Base-by-base conservation (phyloP, 2,329 filamentous ascomycete genomes). In the Byssochlamys sp. region DNA sequence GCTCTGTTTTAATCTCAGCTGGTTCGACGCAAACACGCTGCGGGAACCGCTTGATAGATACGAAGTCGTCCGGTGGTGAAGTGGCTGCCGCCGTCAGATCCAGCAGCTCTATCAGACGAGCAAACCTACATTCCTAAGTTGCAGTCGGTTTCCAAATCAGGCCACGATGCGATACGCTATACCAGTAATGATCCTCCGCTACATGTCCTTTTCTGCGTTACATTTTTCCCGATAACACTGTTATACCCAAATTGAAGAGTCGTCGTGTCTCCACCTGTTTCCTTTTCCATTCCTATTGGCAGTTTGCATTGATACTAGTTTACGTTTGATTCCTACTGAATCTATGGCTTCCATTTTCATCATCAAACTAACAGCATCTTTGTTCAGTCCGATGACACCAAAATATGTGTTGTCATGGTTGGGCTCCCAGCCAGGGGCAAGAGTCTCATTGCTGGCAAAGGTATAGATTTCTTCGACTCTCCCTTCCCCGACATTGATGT, bases 381-480 rank as follows among this genome's bases (percentile, higher is more conserved):
- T 69, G 82, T 91, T 63, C 88, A 95, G 89, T 89, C 89, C 67
- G 92, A 97, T 80, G 91, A 96, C 75, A 92, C 90, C 60, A 90
- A 89, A 74, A 95, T 99, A 78, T 97, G 92, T 75, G 91, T 99
- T 63, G 91, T 99, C 67, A 97, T 99, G 94, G 94, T 99, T 60
- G 94, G 94, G 64, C 81, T 99, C 71, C 94, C 94, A 57, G 94
- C 94, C 60, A 83, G 94, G 66, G 94, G 94, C 69, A 99, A 99
- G 82, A 96, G 90, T 78, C 85, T 96, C 74, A 97, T 99, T 72
- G 92, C 94, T 65, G 91, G 95, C 70, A 96, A 96, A 84, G 91
- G 91, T 94, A 79, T 69, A 78, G 72, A 57, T n/a, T 19, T 25
- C 14, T 28, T 10, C 28, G 39, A 45, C 10, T 45, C 19, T 53